Percentiles rank a stretch among this genome's conserved stretches.
Conservation (phyloP, 2,329 filamentous ascomycete genomes). For the Sporothrix dimorphospora region DNA sequence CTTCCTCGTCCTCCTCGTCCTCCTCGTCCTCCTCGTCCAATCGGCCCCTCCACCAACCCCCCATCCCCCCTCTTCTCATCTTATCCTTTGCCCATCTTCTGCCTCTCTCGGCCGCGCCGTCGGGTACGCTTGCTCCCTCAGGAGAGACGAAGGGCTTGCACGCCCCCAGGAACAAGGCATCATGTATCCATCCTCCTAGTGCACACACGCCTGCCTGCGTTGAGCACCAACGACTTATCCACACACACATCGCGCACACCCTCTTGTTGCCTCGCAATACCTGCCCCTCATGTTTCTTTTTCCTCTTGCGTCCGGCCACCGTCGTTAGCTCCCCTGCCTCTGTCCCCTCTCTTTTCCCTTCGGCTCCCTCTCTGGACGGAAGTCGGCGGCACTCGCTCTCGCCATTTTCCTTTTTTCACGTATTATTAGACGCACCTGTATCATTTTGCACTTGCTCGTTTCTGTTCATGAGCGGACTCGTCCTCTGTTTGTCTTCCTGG, state of each 20-base stretch:
- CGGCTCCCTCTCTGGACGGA: not conserved
- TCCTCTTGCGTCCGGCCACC: not conserved
- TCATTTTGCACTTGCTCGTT: not conserved
- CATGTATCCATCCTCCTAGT: no score
- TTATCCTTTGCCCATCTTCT: conserved; percentile 11
- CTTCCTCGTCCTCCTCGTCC: no score
- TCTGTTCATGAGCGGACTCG: not conserved
- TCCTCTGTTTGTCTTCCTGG: not conserved
- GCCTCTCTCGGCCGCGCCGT: conserved; percentile 24
- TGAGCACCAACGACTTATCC: not conserved
- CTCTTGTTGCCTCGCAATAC: conserved; percentile 2
- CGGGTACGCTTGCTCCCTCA: conserved; percentile 11
- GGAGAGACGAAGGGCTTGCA: not conserved
- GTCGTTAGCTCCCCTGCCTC: not conserved
- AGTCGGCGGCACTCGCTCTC: conserved; percentile 10
- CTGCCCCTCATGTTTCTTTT: conserved; percentile 20
- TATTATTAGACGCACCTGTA: not conserved
- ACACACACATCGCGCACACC: conserved; percentile 18
- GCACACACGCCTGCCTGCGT: no score
- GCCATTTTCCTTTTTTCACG: not conserved
- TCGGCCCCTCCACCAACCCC: not conserved
- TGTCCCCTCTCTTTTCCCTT: not conserved
- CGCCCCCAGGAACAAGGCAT: no score
- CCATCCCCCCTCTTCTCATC: not conserved
- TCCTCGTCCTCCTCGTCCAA: not conserved